Evolutionary conservation across 1,139 yeast species (phyloP).

Genomic region (Geotrichum restrictum): DNA sequence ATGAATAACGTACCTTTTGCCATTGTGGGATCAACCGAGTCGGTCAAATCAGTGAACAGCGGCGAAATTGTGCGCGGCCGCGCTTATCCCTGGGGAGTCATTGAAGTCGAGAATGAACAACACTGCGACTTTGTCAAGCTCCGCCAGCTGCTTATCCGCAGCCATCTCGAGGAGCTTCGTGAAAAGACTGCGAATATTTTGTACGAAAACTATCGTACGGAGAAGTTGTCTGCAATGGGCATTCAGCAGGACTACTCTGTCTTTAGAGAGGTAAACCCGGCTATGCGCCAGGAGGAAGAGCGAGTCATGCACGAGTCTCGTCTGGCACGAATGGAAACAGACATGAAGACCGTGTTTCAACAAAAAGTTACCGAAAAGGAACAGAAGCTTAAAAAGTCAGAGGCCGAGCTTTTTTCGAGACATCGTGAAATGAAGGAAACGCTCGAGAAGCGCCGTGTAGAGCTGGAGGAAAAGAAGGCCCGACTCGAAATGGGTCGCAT

Average conservation of each 20-base stretch:
- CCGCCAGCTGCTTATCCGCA: slow-evolving; percentile 84
- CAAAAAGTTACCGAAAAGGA: slow-evolving; percentile 96
- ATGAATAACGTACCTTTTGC: slow-evolving; percentile 64
- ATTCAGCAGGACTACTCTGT: slow-evolving; percentile 89
- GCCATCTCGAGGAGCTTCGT: slow-evolving; percentile 88
- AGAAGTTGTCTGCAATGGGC: slow-evolving; percentile 76
- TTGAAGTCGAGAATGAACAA: slow-evolving; percentile 91
- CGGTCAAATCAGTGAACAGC: slow-evolving; percentile 59
- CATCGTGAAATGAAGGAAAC: slow-evolving; percentile 98
- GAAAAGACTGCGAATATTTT: slow-evolving; percentile 73
- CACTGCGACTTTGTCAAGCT: slow-evolving; percentile 91
- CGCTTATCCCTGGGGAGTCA: slow-evolving; percentile 95
- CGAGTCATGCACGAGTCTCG: slow-evolving; percentile 90
- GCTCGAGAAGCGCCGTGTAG: slow-evolving; percentile 77
- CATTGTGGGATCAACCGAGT: slow-evolving; percentile 81
- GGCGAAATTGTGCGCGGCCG: slow-evolving; percentile 90
- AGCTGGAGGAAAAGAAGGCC: slow-evolving; percentile 84
- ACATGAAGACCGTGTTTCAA: slow-evolving; percentile 95
- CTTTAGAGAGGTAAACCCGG: slow-evolving; percentile 91
- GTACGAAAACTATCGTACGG: slow-evolving; percentile 87
- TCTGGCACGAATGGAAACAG: slow-evolving; percentile 89
- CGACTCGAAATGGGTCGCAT: slow-evolving; percentile 72
- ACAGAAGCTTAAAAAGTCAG: slow-evolving; percentile 93
- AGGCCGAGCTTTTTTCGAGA: slow-evolving; percentile 90
- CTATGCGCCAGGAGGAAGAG: slow-evolving; percentile 90